phyloP scores from a whole-genome alignment of 2,329 filamentous ascomycete genomes.

The Alternaria ethzedia region DNA sequence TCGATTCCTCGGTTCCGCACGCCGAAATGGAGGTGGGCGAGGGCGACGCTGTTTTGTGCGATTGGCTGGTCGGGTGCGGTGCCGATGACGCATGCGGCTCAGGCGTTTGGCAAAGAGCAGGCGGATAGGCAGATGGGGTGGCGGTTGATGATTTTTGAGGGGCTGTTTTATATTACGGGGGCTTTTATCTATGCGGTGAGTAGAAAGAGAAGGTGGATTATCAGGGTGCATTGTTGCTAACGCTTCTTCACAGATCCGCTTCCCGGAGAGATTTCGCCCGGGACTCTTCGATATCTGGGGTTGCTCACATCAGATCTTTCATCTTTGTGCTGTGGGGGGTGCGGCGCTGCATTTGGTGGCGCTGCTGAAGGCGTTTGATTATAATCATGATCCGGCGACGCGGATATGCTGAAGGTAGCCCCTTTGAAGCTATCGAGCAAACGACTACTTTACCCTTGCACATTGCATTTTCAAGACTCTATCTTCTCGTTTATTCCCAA shows the following conservation, averaged over 20 bases:
- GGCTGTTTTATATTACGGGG: conserved; percentile 4
- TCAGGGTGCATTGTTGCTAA: no score
- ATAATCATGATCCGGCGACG: conserved; percentile 7
- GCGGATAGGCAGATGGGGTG: conserved; percentile 12
- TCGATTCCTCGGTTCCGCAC: conserved; percentile 7
- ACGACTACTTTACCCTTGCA: not conserved
- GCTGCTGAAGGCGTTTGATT: conserved; percentile 4
- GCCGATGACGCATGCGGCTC: conserved; percentile 12
- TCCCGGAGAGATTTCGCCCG: conserved; percentile 6
- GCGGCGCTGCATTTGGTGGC: conserved; percentile 1
- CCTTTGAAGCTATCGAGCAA: not conserved
- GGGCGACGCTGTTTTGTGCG: conserved; percentile 8
- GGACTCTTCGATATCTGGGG: conserved; percentile 6
- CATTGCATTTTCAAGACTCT: not conserved
- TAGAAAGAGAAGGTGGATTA: not conserved
- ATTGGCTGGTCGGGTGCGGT: conserved; percentile 12
- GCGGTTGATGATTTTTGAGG: conserved; percentile 9
- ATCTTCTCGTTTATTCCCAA: not conserved
- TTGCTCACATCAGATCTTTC: conserved; percentile 9
- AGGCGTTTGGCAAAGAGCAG: conserved; percentile 8
- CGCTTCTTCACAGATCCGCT: not conserved
- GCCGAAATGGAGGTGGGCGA: conserved; percentile 8
- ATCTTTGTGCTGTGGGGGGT: conserved; percentile 6
- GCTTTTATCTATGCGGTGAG: conserved; percentile 11
- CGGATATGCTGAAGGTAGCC: not conserved